phyloP scores from a whole-genome alignment of 441 rosid genomes.

The Heliophila coronopifolia region DNA sequence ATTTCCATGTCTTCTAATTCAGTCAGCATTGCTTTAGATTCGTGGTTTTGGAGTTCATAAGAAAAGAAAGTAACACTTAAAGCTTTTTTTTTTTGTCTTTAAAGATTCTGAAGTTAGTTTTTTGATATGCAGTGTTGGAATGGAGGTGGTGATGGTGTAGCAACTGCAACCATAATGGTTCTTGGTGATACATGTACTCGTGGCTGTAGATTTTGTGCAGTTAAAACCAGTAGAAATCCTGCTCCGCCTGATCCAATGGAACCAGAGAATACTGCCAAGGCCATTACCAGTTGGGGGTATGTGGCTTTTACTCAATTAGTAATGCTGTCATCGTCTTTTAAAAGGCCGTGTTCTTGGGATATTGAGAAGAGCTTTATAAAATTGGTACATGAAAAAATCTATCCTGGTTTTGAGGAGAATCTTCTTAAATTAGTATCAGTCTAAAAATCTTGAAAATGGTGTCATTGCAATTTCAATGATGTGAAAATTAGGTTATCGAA shows the following conservation, averaged over 20 bases:
- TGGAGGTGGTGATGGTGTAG: constrained; percentile 94
- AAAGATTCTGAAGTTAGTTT: background rate
- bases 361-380: background rate
- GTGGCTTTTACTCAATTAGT: constrained; percentile 15
- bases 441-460: too few species aligned
- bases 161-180: constrained; percentile 93
- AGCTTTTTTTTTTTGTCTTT: background rate
- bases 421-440: background rate
- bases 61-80: too few species aligned
- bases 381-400: background rate
- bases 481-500: too few species aligned
- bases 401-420: background rate
- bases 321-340: background rate
- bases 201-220: constrained; percentile 96
- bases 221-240: constrained; percentile 90
- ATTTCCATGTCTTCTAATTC: too few species aligned
- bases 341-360: background rate
- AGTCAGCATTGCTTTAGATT: too few species aligned
- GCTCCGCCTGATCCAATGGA: constrained; percentile 91
- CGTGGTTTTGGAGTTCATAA: too few species aligned
- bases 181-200: constrained; percentile 98
- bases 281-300: constrained; percentile 91
- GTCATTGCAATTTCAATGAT: background rate
- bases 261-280: constrained; percentile 85
- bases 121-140: constrained; percentile 74